Evolutionary conservation across 768 basidiomycete species (phyloP).

Genomic region (Amylocystis lapponica): DNA sequence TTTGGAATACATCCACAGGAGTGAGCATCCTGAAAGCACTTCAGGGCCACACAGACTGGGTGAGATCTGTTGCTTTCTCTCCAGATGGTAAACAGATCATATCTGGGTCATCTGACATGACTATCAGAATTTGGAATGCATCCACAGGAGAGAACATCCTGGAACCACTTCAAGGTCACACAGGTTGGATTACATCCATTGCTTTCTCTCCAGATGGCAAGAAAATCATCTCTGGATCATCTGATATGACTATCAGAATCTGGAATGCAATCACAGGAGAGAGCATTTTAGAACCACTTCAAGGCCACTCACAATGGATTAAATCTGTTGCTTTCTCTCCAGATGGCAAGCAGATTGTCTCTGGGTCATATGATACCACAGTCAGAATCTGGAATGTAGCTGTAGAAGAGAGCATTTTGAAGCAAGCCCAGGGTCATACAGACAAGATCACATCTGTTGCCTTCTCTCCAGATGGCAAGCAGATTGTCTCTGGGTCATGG

Average conservation of each 20-base stretch:
- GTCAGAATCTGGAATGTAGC: conserved; percentile 9
- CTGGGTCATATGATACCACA: conserved; percentile 7
- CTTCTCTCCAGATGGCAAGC: conserved; percentile 16
- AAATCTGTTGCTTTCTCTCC: conserved; percentile 22
- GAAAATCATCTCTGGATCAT: conserved; percentile 16
- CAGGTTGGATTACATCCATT: conserved; percentile 6
- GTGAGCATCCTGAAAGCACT: background rate
- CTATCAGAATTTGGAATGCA: conserved; percentile 26
- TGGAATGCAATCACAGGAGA: conserved; percentile 19
- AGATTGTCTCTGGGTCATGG: conserved; percentile 6
- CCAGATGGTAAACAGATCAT: conserved; percentile 23
- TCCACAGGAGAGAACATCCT: conserved; percentile 5
- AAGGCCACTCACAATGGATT: conserved; percentile 15
- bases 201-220: conserved; percentile 10
- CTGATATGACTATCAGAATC: conserved; percentile 6
- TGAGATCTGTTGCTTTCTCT: conserved; percentile 21
- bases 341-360: conserved; percentile 7
- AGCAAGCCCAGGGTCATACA: conserved; percentile 7
- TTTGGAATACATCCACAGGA: conserved; percentile 11
- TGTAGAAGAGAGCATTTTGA: background rate
- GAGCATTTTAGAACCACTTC: conserved; percentile 1
- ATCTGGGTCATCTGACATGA: conserved; percentile 23
- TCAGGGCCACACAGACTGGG: background rate
- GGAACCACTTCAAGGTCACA: conserved; percentile 12
- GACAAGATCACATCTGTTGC: conserved; percentile 10